Evolutionary conservation across 2,329 filamentous ascomycete species (phyloP).

Genomic region (Mycogone perniciosa): DNA sequence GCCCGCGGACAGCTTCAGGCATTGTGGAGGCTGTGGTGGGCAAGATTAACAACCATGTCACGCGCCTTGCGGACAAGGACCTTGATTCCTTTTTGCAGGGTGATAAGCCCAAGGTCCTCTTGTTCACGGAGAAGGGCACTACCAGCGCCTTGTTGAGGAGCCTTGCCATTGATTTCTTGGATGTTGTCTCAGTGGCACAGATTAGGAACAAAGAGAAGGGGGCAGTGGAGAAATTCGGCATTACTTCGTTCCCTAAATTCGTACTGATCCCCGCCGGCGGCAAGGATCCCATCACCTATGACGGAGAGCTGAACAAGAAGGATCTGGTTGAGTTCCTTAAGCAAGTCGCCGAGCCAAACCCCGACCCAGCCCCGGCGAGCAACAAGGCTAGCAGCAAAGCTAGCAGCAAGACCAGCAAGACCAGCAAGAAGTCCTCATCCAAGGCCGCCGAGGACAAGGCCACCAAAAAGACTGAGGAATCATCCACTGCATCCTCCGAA

Average conservation of each 20-base stretch:
- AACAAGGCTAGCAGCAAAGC: constrained; percentile 28
- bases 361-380: constrained; percentile 51
- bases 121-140: constrained; percentile 91
- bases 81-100: constrained; percentile 69
- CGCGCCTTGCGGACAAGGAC: constrained; percentile 71
- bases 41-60: constrained; percentile 89
- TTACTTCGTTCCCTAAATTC: constrained; percentile 73
- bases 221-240: constrained; percentile 65
- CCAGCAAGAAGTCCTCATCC: constrained; percentile 32
- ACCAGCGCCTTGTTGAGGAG: constrained; percentile 77
- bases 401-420: constrained; percentile 26
- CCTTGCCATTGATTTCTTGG: constrained; percentile 85
- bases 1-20: constrained; percentile 71
- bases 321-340: constrained; percentile 76
- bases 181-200: constrained; percentile 71
- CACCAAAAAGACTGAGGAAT: constrained; percentile 22
- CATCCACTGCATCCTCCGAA: constrained; percentile 25
- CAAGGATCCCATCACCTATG: constrained; percentile 63
- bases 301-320: constrained; percentile 80
- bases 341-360: constrained; percentile 71
- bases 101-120: constrained; percentile 71
- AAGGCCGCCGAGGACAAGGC: constrained; percentile 33
- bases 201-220: constrained; percentile 73
- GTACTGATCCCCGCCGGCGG: constrained; percentile 69
- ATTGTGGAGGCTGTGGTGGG: constrained; percentile 82